Evolutionary conservation across 2,329 filamentous ascomycete species (phyloP), one percentile per base, ranked within the genome.

Genomic region (Sordariomycetes sp.): DNA sequence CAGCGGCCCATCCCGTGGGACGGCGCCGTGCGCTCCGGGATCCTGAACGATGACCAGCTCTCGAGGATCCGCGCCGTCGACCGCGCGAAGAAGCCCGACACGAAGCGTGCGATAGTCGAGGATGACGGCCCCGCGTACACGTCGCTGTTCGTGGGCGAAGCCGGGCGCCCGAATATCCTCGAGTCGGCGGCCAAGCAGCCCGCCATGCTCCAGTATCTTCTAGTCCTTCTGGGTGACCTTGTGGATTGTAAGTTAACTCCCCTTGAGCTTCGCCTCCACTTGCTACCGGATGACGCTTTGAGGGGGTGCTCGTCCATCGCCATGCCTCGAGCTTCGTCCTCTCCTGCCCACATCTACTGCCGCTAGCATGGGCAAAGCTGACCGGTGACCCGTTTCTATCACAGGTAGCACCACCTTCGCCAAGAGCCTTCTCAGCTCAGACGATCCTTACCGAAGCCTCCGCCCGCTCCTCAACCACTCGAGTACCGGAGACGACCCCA

Each of bases 1-100:
- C 88, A 90, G 69, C 85, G 94, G 65, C 92, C 92, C 64, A 96
- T 99, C 74, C 92, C 93, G 60, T 99, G 94, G 94, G 93, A 97
- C 74, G 93, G 93, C 67, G 92, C 93, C 67, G 90, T 96, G 64
- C 85, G 94, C 72, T 90, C 90, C 66, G 90, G 92, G 72, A 94
- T 90, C 68, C 89, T 99, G 74, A 96, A 89, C 60, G 93, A 97
- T 65, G 87, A 89, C 65, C 93, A 99, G 74, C 83, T 97, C 66
- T 89, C 88, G 77, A 93, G 92, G 80, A 96, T 99, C 76, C 92
- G 92, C 73, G 90, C 92, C 61, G 90, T 97, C 66, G 94, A 97
- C 73, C 97, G 97, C 76, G 89, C 94, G 64, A 89, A 91, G 72
- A 94, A 90, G 72, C 65, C 70, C 43, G 94, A 97, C 65, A 88